Evolutionary conservation across 352 stramenopile species (phyloP).

Genomic region (Phytopythium kandeliae): DNA sequence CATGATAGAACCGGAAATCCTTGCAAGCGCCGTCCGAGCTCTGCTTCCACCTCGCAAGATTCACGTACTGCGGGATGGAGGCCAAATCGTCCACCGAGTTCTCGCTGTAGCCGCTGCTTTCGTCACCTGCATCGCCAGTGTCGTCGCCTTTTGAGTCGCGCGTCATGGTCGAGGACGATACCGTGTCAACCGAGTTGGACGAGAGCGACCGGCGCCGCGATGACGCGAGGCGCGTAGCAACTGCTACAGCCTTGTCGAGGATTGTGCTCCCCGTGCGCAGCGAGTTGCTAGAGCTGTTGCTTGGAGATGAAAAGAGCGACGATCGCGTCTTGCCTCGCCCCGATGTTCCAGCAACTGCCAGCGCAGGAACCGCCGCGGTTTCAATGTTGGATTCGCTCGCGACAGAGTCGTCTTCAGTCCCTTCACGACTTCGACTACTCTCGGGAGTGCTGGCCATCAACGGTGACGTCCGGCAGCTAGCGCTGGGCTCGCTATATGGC

Average conservation of each 20-base stretch:
- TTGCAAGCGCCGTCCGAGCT: slow-evolving; percentile 24
- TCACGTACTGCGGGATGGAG: slow-evolving; percentile 17
- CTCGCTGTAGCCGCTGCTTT: slow-evolving; percentile 7
- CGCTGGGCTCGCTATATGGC: slow-evolving; percentile 66
- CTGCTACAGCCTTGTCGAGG: slow-evolving; percentile 66
- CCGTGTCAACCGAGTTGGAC: slow-evolving; percentile 13
- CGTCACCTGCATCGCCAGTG: slow-evolving; percentile 3
- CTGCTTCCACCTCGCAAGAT: slow-evolving; percentile 44
- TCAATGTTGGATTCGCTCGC: background rate
- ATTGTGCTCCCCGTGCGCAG: slow-evolving; percentile 65
- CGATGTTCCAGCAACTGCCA: background rate
- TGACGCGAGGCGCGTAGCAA: slow-evolving; percentile 36
- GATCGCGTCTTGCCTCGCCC: slow-evolving; percentile 6
- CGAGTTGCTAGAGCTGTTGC: slow-evolving; percentile 6
- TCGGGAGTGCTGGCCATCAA: slow-evolving; percentile 8
- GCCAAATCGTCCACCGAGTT: slow-evolving; percentile 4
- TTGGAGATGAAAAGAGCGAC: slow-evolving; percentile 4
- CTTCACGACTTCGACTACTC: slow-evolving; percentile 6
- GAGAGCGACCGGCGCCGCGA: slow-evolving; percentile 23
- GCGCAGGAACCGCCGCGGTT: background rate
- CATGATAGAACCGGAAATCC: slow-evolving; percentile 43
- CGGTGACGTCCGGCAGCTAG: slow-evolving; percentile 45
- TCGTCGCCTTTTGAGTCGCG: slow-evolving; percentile 9
- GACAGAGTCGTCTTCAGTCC: slow-evolving; percentile 18
- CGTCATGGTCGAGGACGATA: background rate